Evolutionary conservation across 805 yeast species (phyloP).

Genomic region (Priceomyces medius): DNA sequence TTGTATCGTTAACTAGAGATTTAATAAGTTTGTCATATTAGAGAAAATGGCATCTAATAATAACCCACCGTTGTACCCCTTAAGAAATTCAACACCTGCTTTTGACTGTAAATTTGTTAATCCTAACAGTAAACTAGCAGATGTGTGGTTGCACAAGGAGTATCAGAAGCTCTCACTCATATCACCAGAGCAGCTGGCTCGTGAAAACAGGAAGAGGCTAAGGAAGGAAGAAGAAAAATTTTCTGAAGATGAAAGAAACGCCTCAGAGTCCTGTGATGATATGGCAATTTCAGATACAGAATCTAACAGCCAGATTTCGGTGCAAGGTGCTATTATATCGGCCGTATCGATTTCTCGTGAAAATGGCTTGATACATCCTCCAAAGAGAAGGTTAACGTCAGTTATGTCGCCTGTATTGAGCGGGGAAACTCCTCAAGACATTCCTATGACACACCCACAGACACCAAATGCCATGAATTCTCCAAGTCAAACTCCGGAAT

Average conservation of each 20-base stretch:
- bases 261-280: constrained; percentile 30
- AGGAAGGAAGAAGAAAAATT: constrained; percentile 16
- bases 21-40: not conserved
- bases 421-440: constrained; percentile 6
- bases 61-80: constrained; percentile 34
- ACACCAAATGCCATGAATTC: constrained; percentile 30
- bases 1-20: not conserved
- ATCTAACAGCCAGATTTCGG: constrained; percentile 19
- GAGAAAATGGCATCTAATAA: constrained; percentile 11
- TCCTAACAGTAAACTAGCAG: constrained; percentile 31
- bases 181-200: constrained; percentile 11
- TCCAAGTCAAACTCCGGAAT: constrained; percentile 35
- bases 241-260: constrained; percentile 14
- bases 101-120: constrained; percentile 32
- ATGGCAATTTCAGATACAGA: constrained; percentile 37
- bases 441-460: constrained; percentile 17
- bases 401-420: constrained; percentile 14
- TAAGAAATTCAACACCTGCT: constrained; percentile 25
- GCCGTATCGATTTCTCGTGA: constrained; percentile 13
- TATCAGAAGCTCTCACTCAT: constrained; percentile 25
- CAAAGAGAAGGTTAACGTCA: constrained; percentile 35
- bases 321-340: constrained; percentile 13
- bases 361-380: constrained; percentile 29
- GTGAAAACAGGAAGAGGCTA: constrained; percentile 28
- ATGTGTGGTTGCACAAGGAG: constrained; percentile 29